Percentiles rank a stretch among this genome's conserved stretches.
These are phyloP conservation scores for Trichosporon sp. DNA, from an alignment of 1,284 basidiomycete genomes.

Conservation along the genomic window DNA sequence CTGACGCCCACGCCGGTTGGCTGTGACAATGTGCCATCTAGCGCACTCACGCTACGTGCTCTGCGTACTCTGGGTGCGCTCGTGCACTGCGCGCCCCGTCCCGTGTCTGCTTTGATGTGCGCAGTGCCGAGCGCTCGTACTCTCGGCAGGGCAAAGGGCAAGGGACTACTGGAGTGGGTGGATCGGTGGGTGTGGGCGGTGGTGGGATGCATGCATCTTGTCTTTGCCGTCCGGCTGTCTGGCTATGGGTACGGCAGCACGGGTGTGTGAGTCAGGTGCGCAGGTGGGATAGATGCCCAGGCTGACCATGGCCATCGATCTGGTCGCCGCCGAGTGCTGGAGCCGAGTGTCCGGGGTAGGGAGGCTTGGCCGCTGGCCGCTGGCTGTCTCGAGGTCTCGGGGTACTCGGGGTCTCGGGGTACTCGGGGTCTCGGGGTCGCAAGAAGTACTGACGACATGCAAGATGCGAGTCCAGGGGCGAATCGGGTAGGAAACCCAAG, in stretches of 20 bases:
- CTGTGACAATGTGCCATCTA: not conserved
- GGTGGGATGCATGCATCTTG: constrained; percentile 3
- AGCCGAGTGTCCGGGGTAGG: not conserved
- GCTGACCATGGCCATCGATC: not conserved
- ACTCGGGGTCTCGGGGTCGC: not conserved
- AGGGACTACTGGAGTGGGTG: not conserved
- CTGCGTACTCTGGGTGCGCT: not conserved
- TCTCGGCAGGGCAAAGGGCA: not conserved
- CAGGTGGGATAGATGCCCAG: not conserved
- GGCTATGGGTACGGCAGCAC: not conserved
- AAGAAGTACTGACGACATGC: constrained; percentile 18
- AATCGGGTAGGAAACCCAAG: constrained; percentile 17
- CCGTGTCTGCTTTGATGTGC: constrained; percentile 4
- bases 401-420: not conserved
- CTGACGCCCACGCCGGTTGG: too few species aligned
- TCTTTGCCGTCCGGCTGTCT: not conserved
- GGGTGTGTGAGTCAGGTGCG: not conserved
- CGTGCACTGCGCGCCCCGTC: not conserved
- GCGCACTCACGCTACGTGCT: not conserved
- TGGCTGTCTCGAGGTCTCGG: not conserved
- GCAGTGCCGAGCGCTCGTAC: constrained; percentile 11
- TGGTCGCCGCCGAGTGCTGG: constrained; percentile 3
- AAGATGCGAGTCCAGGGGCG: constrained; percentile 10
- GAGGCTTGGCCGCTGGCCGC: not conserved
- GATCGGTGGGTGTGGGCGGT: not conserved